A percentile compares a stretch with the other conserved stretches of the same genome.
Conservation (phyloP, 1,284 basidiomycete species). For the Paramarasmius palmivorus region DNA sequence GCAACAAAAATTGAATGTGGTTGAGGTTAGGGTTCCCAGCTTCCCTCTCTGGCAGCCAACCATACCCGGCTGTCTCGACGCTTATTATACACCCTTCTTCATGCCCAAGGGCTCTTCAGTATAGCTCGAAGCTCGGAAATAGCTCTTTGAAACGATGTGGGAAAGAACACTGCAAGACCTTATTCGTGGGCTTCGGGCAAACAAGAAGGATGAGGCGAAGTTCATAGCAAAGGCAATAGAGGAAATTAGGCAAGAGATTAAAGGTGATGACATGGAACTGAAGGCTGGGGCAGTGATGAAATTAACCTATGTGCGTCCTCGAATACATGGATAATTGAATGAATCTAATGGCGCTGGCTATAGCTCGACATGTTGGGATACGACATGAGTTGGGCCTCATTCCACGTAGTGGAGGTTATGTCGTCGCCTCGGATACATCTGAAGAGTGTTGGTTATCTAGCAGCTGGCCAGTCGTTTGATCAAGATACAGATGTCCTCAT, state of each 20-base stretch:
- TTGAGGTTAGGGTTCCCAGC: no score
- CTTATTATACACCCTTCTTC: no score
- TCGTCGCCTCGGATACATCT: conserved; percentile 88
- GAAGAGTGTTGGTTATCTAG: conserved; percentile 96
- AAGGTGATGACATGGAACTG: conserved; percentile 93
- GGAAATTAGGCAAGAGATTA: conserved; percentile 91
- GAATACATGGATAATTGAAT: conserved; percentile 12
- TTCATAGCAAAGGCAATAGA: conserved; percentile 82
- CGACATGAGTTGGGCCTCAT: conserved; percentile 89
- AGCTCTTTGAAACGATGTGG: conserved; percentile 68
- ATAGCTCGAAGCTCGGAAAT: neutral
- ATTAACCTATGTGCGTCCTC: conserved; percentile 83
- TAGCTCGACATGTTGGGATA: conserved; percentile 94
- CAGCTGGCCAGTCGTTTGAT: conserved; percentile 89
- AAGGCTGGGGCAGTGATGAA: conserved; percentile 96
- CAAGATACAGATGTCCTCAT: conserved; percentile 97
- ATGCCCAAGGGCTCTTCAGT: no score
- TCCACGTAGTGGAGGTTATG: conserved; percentile 98
- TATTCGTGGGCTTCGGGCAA: conserved; percentile 85
- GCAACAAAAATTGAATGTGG: no score
- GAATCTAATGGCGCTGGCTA: conserved; percentile 15
- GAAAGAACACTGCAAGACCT: conserved; percentile 92
- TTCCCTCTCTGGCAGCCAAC: no score
- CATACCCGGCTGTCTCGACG: no score
- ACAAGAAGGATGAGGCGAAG: conserved; percentile 81